Conservation (phyloP, 257 asterid species). For the Solanum tarapatanum region DNA sequence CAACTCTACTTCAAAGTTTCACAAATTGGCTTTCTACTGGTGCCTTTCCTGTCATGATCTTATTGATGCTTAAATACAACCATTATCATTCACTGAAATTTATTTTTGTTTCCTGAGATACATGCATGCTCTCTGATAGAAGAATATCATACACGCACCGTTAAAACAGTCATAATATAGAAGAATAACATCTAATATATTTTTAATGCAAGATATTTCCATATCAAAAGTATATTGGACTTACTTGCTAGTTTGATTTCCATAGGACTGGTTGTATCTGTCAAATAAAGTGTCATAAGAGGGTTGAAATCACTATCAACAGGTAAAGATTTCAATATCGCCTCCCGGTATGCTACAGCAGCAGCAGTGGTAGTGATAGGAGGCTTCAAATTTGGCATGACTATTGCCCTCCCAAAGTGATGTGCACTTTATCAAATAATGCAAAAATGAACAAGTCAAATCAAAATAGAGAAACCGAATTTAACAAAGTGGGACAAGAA, state of each 20-base stretch:
- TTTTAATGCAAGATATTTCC: background rate
- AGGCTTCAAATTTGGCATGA: slow-evolving; percentile 92
- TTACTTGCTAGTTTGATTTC: slow-evolving; percentile 86
- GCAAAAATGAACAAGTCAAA: background rate
- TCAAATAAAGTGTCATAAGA: slow-evolving; percentile 91
- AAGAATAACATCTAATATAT: background rate
- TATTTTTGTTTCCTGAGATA: background rate
- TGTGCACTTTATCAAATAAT: slow-evolving; percentile 35
- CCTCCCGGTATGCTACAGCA: slow-evolving; percentile 60
- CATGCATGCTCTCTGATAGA: background rate
- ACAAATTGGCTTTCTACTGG: background rate
- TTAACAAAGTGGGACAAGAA: background rate
- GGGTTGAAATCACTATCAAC: slow-evolving; percentile 54
- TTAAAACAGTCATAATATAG: background rate
- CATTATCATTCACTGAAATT: background rate
- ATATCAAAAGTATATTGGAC: slow-evolving; percentile 6
- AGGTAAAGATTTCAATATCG: slow-evolving; percentile 64
- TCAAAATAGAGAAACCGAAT: background rate
- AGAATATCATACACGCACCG: background rate
- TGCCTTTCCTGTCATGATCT: background rate
- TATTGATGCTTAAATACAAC: background rate
- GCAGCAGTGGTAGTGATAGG: slow-evolving; percentile 81
- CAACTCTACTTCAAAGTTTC: background rate
- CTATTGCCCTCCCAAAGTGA: slow-evolving; percentile 82
- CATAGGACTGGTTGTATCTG: slow-evolving; percentile 65